Conservation (phyloP, 164 flowering plant genomes). For the Akebia trifoliata region DNA sequence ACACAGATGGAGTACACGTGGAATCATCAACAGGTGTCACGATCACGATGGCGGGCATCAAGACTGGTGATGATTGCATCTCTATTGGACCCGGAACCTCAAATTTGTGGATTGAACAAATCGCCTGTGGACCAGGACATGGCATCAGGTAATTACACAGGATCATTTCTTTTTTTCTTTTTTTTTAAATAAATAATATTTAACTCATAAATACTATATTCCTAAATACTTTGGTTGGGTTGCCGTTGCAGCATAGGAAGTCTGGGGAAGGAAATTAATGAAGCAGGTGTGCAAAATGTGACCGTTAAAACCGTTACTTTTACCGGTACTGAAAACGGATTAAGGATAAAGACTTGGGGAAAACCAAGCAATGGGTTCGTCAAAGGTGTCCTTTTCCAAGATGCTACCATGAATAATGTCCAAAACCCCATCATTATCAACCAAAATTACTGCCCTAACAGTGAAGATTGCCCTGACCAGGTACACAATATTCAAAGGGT, state of each 20-base stretch:
- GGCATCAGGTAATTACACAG: constrained; percentile 11
- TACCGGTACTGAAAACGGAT: constrained; percentile 6
- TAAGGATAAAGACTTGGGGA: constrained; percentile 16
- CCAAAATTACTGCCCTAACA: constrained; percentile 11
- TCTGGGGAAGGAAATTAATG: constrained; percentile 11
- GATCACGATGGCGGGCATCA: constrained; percentile 7
- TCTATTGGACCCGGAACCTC: constrained; percentile 15
- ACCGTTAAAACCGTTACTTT: constrained; percentile 11
- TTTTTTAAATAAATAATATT: background rate
- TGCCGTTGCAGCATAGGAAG: constrained; percentile 13
- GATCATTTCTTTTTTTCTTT: background rate
- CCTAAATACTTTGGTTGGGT: background rate
- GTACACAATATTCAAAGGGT: no score
- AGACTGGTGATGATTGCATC: constrained; percentile 19
- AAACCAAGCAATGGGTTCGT: constrained; percentile 12
- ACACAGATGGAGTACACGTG: constrained; percentile 18
- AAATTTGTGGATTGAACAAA: constrained; percentile 14
- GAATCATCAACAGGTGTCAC: constrained; percentile 6
- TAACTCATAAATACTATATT: background rate
- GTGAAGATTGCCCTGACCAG: no score
- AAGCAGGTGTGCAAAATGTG: constrained; percentile 17
- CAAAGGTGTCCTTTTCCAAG: constrained; percentile 7
- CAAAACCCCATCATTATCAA: constrained; percentile 11
- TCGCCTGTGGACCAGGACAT: constrained; percentile 19
- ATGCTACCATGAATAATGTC: constrained; percentile 4